These are phyloP conservation scores for Phoma sp. DNA, from an alignment of 2,329 filamentous ascomycete genomes.

Conservation along the genomic window DNA sequence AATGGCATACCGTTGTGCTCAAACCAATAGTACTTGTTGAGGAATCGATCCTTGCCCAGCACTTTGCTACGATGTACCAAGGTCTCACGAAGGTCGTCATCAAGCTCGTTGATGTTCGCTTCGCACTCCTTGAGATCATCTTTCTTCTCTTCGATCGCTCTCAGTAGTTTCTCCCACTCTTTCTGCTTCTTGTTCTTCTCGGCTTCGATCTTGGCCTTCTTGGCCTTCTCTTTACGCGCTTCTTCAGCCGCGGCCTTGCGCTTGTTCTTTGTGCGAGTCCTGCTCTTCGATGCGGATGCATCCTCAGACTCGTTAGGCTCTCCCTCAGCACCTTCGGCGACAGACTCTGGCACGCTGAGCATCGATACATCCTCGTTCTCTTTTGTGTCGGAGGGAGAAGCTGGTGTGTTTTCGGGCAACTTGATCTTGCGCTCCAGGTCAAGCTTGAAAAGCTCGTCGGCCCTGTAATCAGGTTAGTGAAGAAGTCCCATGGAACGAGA, in stretches of 20 bases:
- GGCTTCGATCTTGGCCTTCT: constrained; percentile 64
- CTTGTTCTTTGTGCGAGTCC: constrained; percentile 67
- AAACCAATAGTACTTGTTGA: constrained; percentile 99
- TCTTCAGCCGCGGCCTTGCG: constrained; percentile 72
- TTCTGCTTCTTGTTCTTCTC: constrained; percentile 76
- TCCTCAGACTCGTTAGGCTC: constrained; percentile 67
- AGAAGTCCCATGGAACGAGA: background rate
- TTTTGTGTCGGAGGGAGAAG: constrained; percentile 60
- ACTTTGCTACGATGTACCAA: constrained; percentile 90
- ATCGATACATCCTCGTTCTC: constrained; percentile 65
- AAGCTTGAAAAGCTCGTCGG: constrained; percentile 72
- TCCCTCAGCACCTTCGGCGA: constrained; percentile 66
- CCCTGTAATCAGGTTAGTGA: constrained; percentile 51
- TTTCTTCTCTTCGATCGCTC: constrained; percentile 88
- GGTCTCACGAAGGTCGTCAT: constrained; percentile 91
- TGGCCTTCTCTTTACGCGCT: constrained; percentile 69
- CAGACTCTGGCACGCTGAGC: constrained; percentile 61
- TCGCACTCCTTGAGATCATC: constrained; percentile 80
- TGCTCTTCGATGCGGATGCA: constrained; percentile 65
- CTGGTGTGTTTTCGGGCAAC: constrained; percentile 73
- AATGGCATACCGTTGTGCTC: constrained; percentile 98
- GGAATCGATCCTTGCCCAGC: constrained; percentile 93
- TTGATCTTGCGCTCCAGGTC: constrained; percentile 77
- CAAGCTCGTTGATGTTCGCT: constrained; percentile 80
- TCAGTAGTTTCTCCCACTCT: constrained; percentile 84